Evolutionary conservation across 495 filamentous ascomycete species (phyloP), one percentile per base, ranked within the genome.

Genomic region (Diplogelasinospora grovesii): DNA sequence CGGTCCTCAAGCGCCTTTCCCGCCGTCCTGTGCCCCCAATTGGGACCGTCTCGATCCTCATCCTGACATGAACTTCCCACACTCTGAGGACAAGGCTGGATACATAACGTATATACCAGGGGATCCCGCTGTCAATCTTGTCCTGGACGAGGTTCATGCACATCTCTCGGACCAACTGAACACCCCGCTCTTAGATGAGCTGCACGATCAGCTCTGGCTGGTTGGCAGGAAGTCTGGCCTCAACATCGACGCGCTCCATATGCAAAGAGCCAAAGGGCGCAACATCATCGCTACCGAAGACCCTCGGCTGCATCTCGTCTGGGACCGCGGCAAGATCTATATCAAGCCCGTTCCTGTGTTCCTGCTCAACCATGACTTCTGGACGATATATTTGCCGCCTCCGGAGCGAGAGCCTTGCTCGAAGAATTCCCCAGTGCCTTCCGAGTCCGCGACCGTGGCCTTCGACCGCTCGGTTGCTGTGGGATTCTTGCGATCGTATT

Each of bases 161-260:
- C 22, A 38, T 26, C 19, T 38, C 26, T 24, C 20, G 5, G 11
- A 6, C 21, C 7, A 42, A 5, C 39, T 42, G 8, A 15, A 33
- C 11, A 23, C 3, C 13, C 25, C 21, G 7, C 28, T 46, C 36
- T 20, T 47, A 3, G 37, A 47, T 22, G 30, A 47, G 23, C 30
- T 47, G 9, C 29, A 47, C 37, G 13, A 26, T 3, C 26, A 30
- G n/a, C 36, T 47, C 22, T 41, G 31, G 36, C 18, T 36, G 5
- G 15, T 41, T 28, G 24, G 23, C 1, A 41, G 18, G 13, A 40
- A 35, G 22, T 35, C 36, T 8, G 19, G 44, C 16, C 28, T 14
- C 9, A 35, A 41, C 24, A 41, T 47, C 30, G 44, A 47, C 44
- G 37, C 44, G 22, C 36, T 47, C 23, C 37, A 47, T 29, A 28